Evolutionary conservation across 371 early-diverging fungal genomes (phyloP).

Genomic region (Fennellomyces sp.): DNA sequence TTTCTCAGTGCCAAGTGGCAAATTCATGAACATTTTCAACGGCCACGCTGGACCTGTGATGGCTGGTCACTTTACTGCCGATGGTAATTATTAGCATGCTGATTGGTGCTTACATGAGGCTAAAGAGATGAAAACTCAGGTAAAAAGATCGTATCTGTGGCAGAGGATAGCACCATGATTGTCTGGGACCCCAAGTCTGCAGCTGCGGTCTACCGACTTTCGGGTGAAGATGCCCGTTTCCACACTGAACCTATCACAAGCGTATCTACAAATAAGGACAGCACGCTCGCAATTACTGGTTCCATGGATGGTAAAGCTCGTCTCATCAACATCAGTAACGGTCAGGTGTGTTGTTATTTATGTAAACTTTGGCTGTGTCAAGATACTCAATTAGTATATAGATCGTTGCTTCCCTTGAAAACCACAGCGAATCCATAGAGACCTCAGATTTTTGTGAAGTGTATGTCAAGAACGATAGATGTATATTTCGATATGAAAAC

Average conservation of each 20-base stretch:
- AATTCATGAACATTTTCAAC: slow-evolving; percentile 92
- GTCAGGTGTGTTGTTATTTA: slow-evolving; percentile 49
- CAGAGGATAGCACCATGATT: slow-evolving; percentile 84
- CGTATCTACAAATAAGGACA: slow-evolving; percentile 76
- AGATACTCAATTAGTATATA: slow-evolving; percentile 12
- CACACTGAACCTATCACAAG: slow-evolving; percentile 82
- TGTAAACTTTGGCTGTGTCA: not conserved
- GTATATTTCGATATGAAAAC: not conserved
- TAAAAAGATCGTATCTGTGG: slow-evolving; percentile 82
- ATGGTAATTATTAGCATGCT: slow-evolving; percentile 52
- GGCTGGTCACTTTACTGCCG: slow-evolving; percentile 87
- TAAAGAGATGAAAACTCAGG: not conserved
- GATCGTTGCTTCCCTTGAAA: slow-evolving; percentile 79
- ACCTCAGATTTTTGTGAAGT: slow-evolving; percentile 72
- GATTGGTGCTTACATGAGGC: slow-evolving; percentile 7
- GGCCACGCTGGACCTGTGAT: slow-evolving; percentile 88
- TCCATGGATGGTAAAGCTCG: slow-evolving; percentile 78
- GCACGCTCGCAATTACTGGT: slow-evolving; percentile 81
- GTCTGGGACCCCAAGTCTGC: slow-evolving; percentile 95
- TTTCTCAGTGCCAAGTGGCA: slow-evolving; percentile 76
- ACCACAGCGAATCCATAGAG: slow-evolving; percentile 80
- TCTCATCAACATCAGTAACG: slow-evolving; percentile 74
- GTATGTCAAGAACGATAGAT: slow-evolving; percentile 31
- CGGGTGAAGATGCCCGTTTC: slow-evolving; percentile 85
- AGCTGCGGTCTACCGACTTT: slow-evolving; percentile 59